Percentiles rank a stretch among this genome's conserved stretches.
These are phyloP conservation scores for Filosporella fistucella DNA, from an alignment of 495 filamentous ascomycete species.

Conservation along the genomic window DNA sequence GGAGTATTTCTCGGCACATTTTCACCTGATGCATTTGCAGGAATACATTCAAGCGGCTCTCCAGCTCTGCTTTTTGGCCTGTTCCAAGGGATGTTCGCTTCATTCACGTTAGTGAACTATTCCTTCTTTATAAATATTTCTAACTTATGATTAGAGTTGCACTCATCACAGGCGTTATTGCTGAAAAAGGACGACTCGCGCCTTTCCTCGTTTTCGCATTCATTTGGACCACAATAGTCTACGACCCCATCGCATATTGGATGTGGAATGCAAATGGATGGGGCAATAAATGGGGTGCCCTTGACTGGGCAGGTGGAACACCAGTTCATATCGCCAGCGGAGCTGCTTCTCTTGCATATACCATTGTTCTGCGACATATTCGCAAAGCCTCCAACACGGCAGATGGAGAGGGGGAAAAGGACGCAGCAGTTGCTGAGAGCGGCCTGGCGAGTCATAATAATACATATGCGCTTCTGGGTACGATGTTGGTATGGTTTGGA, in stretches of 20 bases:
- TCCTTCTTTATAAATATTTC: constrained; percentile 38
- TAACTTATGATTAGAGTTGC: constrained; percentile 51
- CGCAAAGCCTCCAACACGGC: constrained; percentile 20
- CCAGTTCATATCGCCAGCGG: constrained; percentile 90
- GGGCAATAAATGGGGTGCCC: constrained; percentile 63
- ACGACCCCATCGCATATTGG: constrained; percentile 61
- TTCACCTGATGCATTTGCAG: not conserved
- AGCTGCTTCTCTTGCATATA: constrained; percentile 73
- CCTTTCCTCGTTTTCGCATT: constrained; percentile 85
- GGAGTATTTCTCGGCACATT: not conserved
- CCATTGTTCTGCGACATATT: constrained; percentile 73
- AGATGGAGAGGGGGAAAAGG: not conserved
- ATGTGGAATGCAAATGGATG: constrained; percentile 81
- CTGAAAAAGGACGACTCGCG: constrained; percentile 86
- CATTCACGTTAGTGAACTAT: constrained; percentile 26
- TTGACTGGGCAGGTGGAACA: constrained; percentile 83
- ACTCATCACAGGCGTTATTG: constrained; percentile 81
- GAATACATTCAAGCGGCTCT: constrained; percentile 40
- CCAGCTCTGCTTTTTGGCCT: constrained; percentile 86
- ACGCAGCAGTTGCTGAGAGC: constrained; percentile 32
- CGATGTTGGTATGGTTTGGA: constrained; percentile 91
- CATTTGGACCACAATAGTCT: constrained; percentile 78
- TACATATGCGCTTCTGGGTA: constrained; percentile 66
- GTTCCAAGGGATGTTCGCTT: constrained; percentile 30
- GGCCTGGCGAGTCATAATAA: constrained; percentile 50